phyloP scores from a whole-genome alignment of 257 asterid genomes.

The Euphrasia confusa region DNA sequence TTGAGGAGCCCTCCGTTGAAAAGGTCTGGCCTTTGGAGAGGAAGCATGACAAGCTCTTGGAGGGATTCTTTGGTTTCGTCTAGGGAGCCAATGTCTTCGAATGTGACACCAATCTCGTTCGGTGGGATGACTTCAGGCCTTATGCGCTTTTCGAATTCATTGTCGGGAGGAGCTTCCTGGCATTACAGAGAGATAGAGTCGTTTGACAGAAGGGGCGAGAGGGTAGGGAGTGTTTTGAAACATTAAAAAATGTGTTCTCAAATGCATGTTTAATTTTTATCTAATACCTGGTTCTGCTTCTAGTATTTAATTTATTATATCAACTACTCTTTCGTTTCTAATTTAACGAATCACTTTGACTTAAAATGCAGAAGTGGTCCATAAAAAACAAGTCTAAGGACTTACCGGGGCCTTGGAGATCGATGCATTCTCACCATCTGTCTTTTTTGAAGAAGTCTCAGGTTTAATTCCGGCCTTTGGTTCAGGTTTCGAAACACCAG shows the following conservation, averaged over 20 bases:
- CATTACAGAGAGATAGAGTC: neutral
- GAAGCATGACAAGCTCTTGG: slow-evolving; percentile 95
- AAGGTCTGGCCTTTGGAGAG: slow-evolving; percentile 88
- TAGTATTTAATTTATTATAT: neutral
- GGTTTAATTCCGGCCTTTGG: slow-evolving; percentile 43
- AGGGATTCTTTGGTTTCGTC: slow-evolving; percentile 81
- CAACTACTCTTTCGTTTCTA: neutral
- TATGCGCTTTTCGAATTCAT: slow-evolving; percentile 86
- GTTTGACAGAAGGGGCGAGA: too few relatives aligned
- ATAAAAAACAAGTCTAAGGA: slow-evolving; percentile 17
- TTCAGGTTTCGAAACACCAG: slow-evolving; percentile 39
- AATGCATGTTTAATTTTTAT: too few relatives aligned
- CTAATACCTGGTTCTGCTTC: too few relatives aligned
- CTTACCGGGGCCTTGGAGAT: slow-evolving; percentile 55
- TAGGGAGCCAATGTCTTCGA: slow-evolving; percentile 75
- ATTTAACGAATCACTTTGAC: neutral
- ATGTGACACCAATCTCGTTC: slow-evolving; percentile 80
- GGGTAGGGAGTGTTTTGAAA: too few relatives aligned
- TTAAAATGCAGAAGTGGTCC: neutral
- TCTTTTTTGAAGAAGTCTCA: slow-evolving; percentile 44
- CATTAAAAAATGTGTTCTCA: too few relatives aligned
- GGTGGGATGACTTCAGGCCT: slow-evolving; percentile 91
- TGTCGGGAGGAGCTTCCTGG: slow-evolving; percentile 80
- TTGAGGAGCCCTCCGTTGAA: slow-evolving; percentile 89
- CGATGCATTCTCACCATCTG: slow-evolving; percentile 52